Base-by-base conservation (phyloP, 2,329 filamentous ascomycete genomes). In the Myriosclerotinia duriaeana region DNA sequence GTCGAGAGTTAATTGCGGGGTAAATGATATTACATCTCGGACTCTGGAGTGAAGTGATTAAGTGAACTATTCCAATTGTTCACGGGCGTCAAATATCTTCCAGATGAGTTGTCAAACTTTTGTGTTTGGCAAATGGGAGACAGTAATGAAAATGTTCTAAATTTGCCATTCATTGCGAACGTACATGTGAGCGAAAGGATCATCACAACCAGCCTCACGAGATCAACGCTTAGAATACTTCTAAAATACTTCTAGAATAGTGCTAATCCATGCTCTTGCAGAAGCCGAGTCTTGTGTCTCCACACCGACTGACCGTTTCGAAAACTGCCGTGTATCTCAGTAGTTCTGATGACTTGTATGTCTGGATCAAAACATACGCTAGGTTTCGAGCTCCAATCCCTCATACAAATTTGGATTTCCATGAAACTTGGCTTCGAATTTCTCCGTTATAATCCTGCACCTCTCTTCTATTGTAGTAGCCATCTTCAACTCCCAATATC, bases 221-320 rank as follows among this genome's bases (percentile, higher is more conserved):
- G 44, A 59, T 59, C 55, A 34, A 58, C 17, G 17, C 22, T 44
- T 30, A 8, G 22, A 26, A 2, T 26, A 26, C 26, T 26, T 26
- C 26, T 26, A 26, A 3, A 34, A 58, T 58, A 34, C 26, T 30
- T 59, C 40, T n/a, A 46, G 40, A 34, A 46, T 17, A 14, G 17
- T 20, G 3, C 42, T 20, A 15, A 46, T 46, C 55, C 40, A 34
- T 58, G n/a, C 26, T 58, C 55, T 17, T 11, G 40, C 26, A 34
- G 40, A 58, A 14, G 54, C 54, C 17, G 54, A 30, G 54, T 22
- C 53, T 56, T 42, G 36, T 26, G n/a, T 26, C n/a, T 40, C 53
- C n/a, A 56, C 53, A 56, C n/a, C n/a, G 26, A 56, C 15, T 17
- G n/a, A 42, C n/a, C 36, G 30, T n/a, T 54, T n/a, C 30, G 17